Conservation (phyloP, 257 asterid genomes). For the Lithospermum erythrorhizon region DNA sequence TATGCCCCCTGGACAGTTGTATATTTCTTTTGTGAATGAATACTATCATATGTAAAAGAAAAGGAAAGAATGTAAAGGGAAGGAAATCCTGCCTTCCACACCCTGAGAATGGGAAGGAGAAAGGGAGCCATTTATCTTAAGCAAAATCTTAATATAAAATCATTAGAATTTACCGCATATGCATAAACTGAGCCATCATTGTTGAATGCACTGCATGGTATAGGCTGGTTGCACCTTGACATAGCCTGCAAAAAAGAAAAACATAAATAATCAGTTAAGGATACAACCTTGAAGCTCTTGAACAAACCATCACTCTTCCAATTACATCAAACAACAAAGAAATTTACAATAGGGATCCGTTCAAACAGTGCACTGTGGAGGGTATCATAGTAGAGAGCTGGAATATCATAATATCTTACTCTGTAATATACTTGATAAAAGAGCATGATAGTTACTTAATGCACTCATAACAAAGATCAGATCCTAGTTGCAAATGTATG, state of each 20-base stretch:
- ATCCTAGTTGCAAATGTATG: slow-evolving; percentile 91
- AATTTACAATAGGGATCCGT: not conserved
- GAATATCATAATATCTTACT: no score
- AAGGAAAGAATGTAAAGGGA: not conserved
- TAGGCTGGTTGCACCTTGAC: slow-evolving; percentile 76
- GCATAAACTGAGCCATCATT: slow-evolving; percentile 83
- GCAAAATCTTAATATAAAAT: not conserved
- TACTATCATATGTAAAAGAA: not conserved
- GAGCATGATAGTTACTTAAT: no score
- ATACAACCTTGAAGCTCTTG: not conserved
- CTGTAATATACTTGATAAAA: no score
- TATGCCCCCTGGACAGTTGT: not conserved
- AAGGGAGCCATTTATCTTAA: not conserved
- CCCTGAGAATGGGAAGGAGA: no score
- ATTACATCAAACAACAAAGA: not conserved
- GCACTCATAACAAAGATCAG: slow-evolving; percentile 26
- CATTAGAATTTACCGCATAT: slow-evolving; percentile 45
- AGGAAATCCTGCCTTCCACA: no score
- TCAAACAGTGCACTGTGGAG: not conserved
- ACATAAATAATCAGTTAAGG: not conserved
- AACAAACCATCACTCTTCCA: not conserved
- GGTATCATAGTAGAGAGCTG: no score
- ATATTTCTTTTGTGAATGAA: not conserved
- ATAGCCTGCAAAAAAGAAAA: slow-evolving; percentile 48
- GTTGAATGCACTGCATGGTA: slow-evolving; percentile 77